Evolutionary conservation across 1,284 basidiomycete genomes (phyloP).

Genomic region (Calocybe gambosa): DNA sequence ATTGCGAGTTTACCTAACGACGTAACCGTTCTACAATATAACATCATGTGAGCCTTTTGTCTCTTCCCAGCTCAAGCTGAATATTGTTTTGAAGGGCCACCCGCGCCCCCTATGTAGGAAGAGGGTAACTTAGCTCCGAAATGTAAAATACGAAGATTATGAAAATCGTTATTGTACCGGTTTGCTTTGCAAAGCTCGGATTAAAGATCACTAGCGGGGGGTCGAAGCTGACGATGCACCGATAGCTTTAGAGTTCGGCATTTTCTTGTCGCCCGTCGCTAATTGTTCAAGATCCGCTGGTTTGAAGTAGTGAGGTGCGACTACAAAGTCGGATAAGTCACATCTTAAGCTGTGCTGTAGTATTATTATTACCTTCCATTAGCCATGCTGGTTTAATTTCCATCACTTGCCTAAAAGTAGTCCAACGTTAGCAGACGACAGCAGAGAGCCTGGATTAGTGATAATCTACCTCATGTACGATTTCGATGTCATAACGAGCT

Average conservation of each 20-base stretch:
- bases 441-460: background rate
- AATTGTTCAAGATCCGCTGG: conserved; percentile 81
- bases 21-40: conserved; percentile 66
- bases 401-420: conserved; percentile 79
- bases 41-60: conserved; percentile 57
- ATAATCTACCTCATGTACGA: conserved; percentile 67
- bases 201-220: conserved; percentile 9
- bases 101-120: conserved; percentile 54
- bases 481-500: conserved; percentile 85
- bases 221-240: conserved; percentile 22
- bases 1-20: conserved; percentile 62
- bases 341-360: conserved; percentile 1
- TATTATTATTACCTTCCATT: conserved; percentile 66
- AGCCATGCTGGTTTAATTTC: conserved; percentile 95
- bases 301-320: conserved; percentile 94
- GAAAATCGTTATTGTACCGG: background rate
- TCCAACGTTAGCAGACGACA: background rate
- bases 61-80: background rate
- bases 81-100: conserved; percentile 37
- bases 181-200: background rate
- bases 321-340: conserved; percentile 31
- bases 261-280: conserved; percentile 80
- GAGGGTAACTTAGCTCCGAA: conserved; percentile 37
- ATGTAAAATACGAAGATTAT: background rate
- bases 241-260: conserved; percentile 67